Evolutionary conservation across 306 rosid species (phyloP), one percentile per base, ranked within the genome.

Genomic region (Hippophae rhamnoides): DNA sequence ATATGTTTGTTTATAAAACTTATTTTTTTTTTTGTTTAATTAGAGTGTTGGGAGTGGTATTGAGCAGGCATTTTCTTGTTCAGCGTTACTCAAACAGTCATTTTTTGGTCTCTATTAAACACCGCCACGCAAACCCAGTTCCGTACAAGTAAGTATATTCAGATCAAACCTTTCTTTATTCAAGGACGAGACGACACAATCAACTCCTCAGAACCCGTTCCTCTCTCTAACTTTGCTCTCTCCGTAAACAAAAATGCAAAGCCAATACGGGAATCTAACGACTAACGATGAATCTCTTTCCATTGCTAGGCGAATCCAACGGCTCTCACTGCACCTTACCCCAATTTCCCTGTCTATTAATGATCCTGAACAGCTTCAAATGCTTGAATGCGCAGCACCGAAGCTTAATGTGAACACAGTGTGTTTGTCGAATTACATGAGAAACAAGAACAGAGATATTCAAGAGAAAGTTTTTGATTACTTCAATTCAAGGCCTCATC

Each of bases 401-500:
- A 83, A 74, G 76, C 56, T 83, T 7, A 46, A 38, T 52, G 84
- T 92, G 12, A 70, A 88, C 41, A 50, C 73, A 11, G 18, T 14
- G 7, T 43, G 65, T 1, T 77, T 92, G 0, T 71, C 83, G 11
- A 25, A 13, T 27, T 87, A 55, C 71, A 61, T 88, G 88, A 81
- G 85, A 60, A 86, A 89, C 0, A 85, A 82, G 47, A 75, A 87
- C 67, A 69, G 81, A 23, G 96, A 83, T 7, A 52, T 85, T n/a
- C 96, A 92, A 42, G 93, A 87, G 26, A 75, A 66, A 26, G 75
- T 92, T 5, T 75, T 70, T 7, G 77, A 72, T 6, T 92, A 68
- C 79, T 92, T 81, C 78, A 78, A 79, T 53, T 58, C 86, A 6
- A 74, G 79, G 68, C 95, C 88, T 0, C 83, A 85, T 3, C 86